A percentile compares a stretch with the other conserved stretches of the same genome.
Evolutionary conservation across 352 stramenopile species (phyloP).

Genomic region (Globisporangium spiculum): DNA sequence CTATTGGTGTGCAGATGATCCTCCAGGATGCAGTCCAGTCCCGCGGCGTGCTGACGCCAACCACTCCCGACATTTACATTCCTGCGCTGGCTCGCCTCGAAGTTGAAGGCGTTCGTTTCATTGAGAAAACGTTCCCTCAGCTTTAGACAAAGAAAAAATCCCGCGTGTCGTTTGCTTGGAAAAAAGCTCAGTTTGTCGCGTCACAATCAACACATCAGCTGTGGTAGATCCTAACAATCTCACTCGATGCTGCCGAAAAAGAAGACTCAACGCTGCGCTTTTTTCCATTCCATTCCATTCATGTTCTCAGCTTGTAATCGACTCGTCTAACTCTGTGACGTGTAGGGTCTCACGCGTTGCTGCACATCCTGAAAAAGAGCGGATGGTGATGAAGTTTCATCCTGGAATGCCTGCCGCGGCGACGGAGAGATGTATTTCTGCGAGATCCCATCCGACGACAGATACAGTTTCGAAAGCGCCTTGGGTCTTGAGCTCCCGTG

Average conservation of each 20-base stretch:
- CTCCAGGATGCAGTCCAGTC: conserved; percentile 84
- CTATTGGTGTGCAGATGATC: conserved; percentile 93
- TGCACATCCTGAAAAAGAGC: conserved; percentile 17
- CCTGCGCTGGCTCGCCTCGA: conserved; percentile 83
- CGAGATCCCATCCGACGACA: conserved; percentile 73
- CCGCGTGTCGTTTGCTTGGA: neutral
- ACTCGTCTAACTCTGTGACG: conserved; percentile 12
- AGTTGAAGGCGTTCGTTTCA: conserved; percentile 84
- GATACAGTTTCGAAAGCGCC: conserved; percentile 53
- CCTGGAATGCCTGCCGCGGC: conserved; percentile 21
- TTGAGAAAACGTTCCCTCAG: conserved; percentile 72
- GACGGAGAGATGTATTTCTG: conserved; percentile 64
- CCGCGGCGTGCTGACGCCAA: conserved; percentile 88
- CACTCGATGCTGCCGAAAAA: neutral
- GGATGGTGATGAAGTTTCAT: conserved; percentile 6
- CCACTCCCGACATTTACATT: conserved; percentile 87
- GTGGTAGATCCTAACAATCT: neutral
- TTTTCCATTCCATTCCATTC: neutral
- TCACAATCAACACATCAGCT: neutral
- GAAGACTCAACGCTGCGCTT: neutral
- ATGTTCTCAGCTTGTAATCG: neutral
- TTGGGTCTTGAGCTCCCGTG: conserved; percentile 46
- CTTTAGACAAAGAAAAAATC: conserved; percentile 5
- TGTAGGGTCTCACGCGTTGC: conserved; percentile 15
- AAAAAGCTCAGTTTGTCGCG: neutral